Percentiles rank a stretch among this genome's conserved stretches.
phyloP scores from a whole-genome alignment of 768 basidiomycete genomes.

The Macrolepiota dolichaula region DNA sequence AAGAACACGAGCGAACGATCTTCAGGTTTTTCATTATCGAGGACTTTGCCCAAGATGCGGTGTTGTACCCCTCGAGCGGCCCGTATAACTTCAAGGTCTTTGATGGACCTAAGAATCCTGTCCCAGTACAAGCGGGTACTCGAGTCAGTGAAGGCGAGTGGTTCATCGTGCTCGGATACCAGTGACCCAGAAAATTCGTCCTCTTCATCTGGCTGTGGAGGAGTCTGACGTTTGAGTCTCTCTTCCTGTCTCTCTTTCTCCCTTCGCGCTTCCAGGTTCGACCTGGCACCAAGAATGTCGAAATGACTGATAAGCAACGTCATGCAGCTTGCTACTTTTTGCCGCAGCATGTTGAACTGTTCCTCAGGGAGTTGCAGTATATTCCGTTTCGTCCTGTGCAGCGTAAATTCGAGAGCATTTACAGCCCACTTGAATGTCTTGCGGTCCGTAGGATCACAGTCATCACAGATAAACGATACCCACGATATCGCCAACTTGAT shows the following conservation, averaged over 20 bases:
- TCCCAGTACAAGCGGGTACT: slow-evolving; percentile 80
- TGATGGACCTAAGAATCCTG: slow-evolving; percentile 53
- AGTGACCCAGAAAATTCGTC: slow-evolving; percentile 41
- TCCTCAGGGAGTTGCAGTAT: slow-evolving; percentile 85
- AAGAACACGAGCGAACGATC: slow-evolving; percentile 93
- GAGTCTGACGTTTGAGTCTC: slow-evolving; percentile 45
- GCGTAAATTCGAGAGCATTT: slow-evolving; percentile 89
- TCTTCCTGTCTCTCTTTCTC: slow-evolving; percentile 86
- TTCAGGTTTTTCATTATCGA: slow-evolving; percentile 91
- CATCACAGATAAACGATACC: slow-evolving; percentile 98
- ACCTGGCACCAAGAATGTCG: slow-evolving; percentile 94
- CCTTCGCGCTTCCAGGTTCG: slow-evolving; percentile 80
- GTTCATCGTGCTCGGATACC: slow-evolving; percentile 34
- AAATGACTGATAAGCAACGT: slow-evolving; percentile 96
- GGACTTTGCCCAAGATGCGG: slow-evolving; percentile 81
- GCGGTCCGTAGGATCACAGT: slow-evolving; percentile 93
- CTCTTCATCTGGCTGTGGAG: slow-evolving; percentile 41
- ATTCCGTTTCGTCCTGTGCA: slow-evolving; percentile 82
- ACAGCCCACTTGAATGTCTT: slow-evolving; percentile 99
- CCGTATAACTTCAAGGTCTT: slow-evolving; percentile 64
- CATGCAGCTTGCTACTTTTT: slow-evolving; percentile 95
- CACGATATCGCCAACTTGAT: slow-evolving; percentile 93
- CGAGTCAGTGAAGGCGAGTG: slow-evolving; percentile 51
- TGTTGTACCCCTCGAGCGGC: slow-evolving; percentile 62
- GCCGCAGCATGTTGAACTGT: slow-evolving; percentile 87